Conservation (phyloP, 371 early-diverging fungal genomes). For the Actinomortierella wolfii region DNA sequence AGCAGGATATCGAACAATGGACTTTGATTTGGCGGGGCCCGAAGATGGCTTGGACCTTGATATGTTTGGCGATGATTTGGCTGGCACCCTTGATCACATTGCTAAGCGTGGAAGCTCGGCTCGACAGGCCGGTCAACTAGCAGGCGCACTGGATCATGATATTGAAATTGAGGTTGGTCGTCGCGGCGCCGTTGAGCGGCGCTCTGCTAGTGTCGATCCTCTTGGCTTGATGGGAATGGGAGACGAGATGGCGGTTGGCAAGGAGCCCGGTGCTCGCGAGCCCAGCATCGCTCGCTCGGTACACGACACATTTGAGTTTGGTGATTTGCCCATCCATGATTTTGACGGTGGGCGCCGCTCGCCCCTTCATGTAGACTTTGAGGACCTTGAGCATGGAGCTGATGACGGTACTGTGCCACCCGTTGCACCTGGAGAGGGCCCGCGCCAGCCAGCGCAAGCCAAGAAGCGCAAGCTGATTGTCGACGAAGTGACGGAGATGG, state of each 20-base stretch:
- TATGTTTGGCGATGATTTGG: slow-evolving; percentile 30
- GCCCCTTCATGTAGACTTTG: slow-evolving; percentile 28
- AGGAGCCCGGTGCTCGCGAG: slow-evolving; percentile 32
- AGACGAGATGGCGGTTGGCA: slow-evolving; percentile 13
- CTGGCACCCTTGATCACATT: slow-evolving; percentile 17
- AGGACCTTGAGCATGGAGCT: slow-evolving; percentile 6
- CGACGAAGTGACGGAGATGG: slow-evolving; percentile 73
- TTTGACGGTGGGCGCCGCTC: slow-evolving; percentile 19
- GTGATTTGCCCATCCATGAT: slow-evolving; percentile 10
- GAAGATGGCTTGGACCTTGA: slow-evolving; percentile 45
- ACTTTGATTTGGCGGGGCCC: slow-evolving; percentile 45
- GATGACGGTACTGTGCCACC: not conserved
- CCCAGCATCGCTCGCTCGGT: slow-evolving; percentile 15
- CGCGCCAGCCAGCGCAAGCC: slow-evolving; percentile 7
- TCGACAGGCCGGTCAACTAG: not conserved
- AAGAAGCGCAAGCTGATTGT: slow-evolving; percentile 67
- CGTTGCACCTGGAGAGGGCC: slow-evolving; percentile 10
- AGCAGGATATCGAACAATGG: slow-evolving; percentile 29
- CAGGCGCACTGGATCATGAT: slow-evolving; percentile 17
- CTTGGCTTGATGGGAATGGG: slow-evolving; percentile 26
- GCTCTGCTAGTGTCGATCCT: slow-evolving; percentile 36
- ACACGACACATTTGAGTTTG: slow-evolving; percentile 21
- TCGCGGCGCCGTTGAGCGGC: slow-evolving; percentile 47
- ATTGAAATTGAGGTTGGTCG: slow-evolving; percentile 61
- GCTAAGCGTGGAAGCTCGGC: slow-evolving; percentile 16